Evolutionary conservation across 306 rosid species (phyloP), one percentile per base, ranked within the genome.

Genomic region (Prunus armeniaca): DNA sequence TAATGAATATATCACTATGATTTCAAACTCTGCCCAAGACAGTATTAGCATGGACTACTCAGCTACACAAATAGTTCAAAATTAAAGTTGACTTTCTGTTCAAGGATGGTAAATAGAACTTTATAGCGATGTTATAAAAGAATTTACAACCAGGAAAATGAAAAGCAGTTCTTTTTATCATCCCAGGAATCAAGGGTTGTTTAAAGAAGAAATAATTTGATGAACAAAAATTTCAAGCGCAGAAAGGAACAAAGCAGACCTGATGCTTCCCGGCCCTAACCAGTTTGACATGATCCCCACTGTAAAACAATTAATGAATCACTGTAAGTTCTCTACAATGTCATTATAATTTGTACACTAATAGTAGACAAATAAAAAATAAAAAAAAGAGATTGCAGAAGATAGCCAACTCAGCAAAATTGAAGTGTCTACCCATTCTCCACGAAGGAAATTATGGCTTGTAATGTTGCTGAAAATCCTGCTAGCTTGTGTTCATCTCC

Each of bases 401-500:
- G 38, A 78, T 38, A 79, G 54, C 55, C 50, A 79, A 81, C 80
- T 45, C 38, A 81, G 77, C 46, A 20, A 72, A 67, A 72, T 81
- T 51, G 73, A 82, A 50, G 57, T 17, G 75, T 17, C 71, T 88
- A 91, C 98, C 98, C 97, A 74, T 89, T 88, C 86, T 93, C 97
- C 66, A 91, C 96, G 55, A 91, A 93, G 83, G 98, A 93, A 82
- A 93, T 93, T 68, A 93, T 93, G 54, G 98, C 98, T 83, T 93
- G 98, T 86, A 93, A 86, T 76, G 97, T 93, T 71, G 98, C 98
- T 30, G 97, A 91, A 87, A 93, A 93, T 80, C 98, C 98, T 50
- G 98, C 97, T 83, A 93, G 94, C 81, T 90, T 93, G 90, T 93
- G 91, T 76, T 91, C 98, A 65, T 93, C 98, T 49, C 98, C 98